Conservation (phyloP, 2,329 filamentous ascomycete genomes). For the Fusarium brevicatenulatum region DNA sequence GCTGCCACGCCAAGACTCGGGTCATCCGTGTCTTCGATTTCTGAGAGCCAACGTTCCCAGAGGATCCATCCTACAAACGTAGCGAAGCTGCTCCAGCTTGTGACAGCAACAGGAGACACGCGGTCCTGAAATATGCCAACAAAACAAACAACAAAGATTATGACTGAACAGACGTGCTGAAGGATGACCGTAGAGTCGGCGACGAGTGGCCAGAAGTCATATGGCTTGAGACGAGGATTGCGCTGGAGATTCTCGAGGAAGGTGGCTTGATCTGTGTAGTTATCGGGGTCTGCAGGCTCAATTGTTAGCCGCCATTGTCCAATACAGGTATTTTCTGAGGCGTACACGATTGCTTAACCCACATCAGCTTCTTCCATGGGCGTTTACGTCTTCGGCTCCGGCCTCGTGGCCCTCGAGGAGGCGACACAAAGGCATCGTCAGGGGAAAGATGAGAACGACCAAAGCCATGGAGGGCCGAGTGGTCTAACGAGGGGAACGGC, state of each 20-base stretch:
- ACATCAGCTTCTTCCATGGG: conserved; percentile 94
- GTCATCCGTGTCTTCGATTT: conserved; percentile 67
- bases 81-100: conserved; percentile 82
- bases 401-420: conserved; percentile 67
- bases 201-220: conserved; percentile 97
- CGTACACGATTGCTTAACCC: conserved; percentile 94
- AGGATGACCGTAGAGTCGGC: conserved; percentile 96
- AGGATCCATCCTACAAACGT: conserved; percentile 90
- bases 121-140: conserved; percentile 87
- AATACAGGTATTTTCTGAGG: not conserved
- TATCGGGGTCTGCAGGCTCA: conserved; percentile 81
- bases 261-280: conserved; percentile 96
- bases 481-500: conserved; percentile 49
- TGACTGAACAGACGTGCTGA: conserved; percentile 94
- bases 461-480: conserved; percentile 47
- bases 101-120: conserved; percentile 89
- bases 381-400: conserved; percentile 75
- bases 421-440: conserved; percentile 82
- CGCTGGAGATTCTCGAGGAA: conserved; percentile 96
- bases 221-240: conserved; percentile 91
- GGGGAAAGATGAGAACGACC: conserved; percentile 79
- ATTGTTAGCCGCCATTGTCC: conserved; percentile 10
- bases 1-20: conserved; percentile 50
- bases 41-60: conserved; percentile 90
- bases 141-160: conserved; percentile 94